Percentiles rank a stretch among this genome's conserved stretches.
phyloP scores from a whole-genome alignment of 345 rosid species.

The Xanthoceras sorbifolium region DNA sequence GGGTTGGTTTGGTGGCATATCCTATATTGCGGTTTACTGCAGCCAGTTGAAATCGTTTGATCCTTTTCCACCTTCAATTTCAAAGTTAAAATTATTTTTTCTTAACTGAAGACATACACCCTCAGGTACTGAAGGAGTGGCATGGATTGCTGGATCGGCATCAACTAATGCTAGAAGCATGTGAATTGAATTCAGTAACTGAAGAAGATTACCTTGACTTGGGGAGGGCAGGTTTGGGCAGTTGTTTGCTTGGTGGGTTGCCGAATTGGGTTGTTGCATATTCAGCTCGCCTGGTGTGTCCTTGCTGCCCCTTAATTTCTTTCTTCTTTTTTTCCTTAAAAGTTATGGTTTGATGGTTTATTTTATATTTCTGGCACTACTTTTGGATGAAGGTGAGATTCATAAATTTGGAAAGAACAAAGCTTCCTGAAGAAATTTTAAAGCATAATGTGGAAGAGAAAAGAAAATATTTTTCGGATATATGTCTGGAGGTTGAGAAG shows the following conservation, averaged over 20 bases:
- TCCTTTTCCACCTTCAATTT: neutral
- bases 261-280: conserved; percentile 96
- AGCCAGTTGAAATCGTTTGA: neutral
- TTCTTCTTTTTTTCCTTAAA: neutral
- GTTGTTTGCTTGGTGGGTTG: conserved; percentile 96
- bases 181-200: conserved; percentile 74
- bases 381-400: conserved; percentile 82
- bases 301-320: conserved; percentile 17
- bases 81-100: neutral
- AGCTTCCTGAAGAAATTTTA: conserved; percentile 90
- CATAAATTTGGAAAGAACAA: conserved; percentile 91
- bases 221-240: conserved; percentile 97
- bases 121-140: conserved; percentile 86
- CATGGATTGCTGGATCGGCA: conserved; percentile 92
- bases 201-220: conserved; percentile 97
- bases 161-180: conserved; percentile 87
- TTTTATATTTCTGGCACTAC: conserved; percentile 17
- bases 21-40: neutral
- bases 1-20: neutral
- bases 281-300: conserved; percentile 91
- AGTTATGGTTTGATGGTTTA: neutral
- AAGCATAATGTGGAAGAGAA: conserved; percentile 95
- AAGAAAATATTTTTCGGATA: conserved; percentile 73
- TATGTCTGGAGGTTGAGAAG: conserved; percentile 83
- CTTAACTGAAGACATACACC: conserved; percentile 19